Percentiles rank a stretch among this genome's conserved stretches.
These are phyloP conservation scores for Quercus phellos DNA, from an alignment of 331 rosid species.

Conservation along the genomic window DNA sequence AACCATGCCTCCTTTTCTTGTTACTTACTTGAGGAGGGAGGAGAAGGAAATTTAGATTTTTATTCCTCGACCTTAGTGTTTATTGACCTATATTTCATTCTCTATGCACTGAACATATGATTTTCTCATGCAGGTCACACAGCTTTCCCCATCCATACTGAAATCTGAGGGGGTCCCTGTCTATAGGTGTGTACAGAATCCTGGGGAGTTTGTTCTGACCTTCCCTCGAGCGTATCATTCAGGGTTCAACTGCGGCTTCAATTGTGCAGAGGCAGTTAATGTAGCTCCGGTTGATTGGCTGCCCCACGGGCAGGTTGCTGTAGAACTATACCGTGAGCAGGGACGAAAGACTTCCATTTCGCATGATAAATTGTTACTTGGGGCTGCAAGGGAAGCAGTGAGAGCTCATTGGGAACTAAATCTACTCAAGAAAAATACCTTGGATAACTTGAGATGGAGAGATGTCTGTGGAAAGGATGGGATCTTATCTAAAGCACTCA, in stretches of 20 bases:
- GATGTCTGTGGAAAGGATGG: constrained; percentile 89
- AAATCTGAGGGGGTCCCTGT: constrained; percentile 90
- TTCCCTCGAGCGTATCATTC: constrained; percentile 99
- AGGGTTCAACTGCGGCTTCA: constrained; percentile 98
- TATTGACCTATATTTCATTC: background rate
- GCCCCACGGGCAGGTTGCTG: constrained; percentile 92
- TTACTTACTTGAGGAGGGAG: no score
- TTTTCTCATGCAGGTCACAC: constrained; percentile 69
- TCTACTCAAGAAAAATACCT: constrained; percentile 70
- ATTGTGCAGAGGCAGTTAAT: constrained; percentile 99
- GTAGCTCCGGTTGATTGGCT: constrained; percentile 99
- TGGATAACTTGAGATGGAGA: constrained; percentile 76
- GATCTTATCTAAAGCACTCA: constrained; percentile 65
- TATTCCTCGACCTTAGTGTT: no score
- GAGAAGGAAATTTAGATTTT: no score
- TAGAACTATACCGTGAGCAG: constrained; percentile 79
- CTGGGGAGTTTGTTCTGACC: constrained; percentile 95
- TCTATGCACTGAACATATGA: constrained; percentile 17
- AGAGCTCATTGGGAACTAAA: constrained; percentile 93
- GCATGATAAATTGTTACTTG: constrained; percentile 91
- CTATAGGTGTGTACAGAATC: constrained; percentile 88
- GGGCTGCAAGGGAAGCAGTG: constrained; percentile 97
- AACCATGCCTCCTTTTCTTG: no score
- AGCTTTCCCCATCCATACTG: constrained; percentile 90
- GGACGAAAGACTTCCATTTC: constrained; percentile 94